Evolutionary conservation across 1,139 yeast genomes (phyloP).

Genomic region (Lodderomyces metapsilosis): DNA sequence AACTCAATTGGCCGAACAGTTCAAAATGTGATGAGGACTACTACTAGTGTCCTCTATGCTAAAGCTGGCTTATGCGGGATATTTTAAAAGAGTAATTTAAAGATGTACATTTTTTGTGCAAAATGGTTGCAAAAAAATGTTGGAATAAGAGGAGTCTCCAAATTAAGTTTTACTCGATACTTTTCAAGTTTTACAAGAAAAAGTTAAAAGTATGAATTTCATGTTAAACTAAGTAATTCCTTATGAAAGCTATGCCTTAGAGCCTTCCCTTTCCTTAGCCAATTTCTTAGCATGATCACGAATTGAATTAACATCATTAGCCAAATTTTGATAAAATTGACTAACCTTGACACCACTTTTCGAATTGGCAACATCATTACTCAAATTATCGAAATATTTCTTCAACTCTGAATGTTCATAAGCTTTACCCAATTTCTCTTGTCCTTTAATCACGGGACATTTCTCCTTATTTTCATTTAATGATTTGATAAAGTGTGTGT

Average conservation of each 20-base stretch:
- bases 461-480: slow-evolving; percentile 1
- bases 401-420: slow-evolving; percentile 14
- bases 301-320: slow-evolving; percentile 58
- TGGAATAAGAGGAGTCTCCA: no score
- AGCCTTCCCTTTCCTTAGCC: slow-evolving; percentile 34
- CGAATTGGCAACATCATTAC: slow-evolving; percentile 25
- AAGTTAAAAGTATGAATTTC: no score
- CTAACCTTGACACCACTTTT: slow-evolving; percentile 41
- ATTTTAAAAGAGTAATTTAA: no score
- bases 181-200: no score
- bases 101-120: no score
- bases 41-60: no score
- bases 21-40: no score
- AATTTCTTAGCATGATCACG: slow-evolving; percentile 73
- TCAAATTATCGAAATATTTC: slow-evolving; percentile 28
- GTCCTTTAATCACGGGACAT: not conserved
- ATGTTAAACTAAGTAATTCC: no score
- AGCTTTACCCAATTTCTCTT: slow-evolving; percentile 1
- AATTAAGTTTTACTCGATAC: no score
- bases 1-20: no score
- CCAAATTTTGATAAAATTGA: slow-evolving; percentile 27
- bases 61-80: no score
- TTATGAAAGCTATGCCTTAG: not conserved
- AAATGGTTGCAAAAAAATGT: no score
- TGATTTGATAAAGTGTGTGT: slow-evolving; percentile 12